Evolutionary conservation across 2,329 filamentous ascomycete genomes (phyloP), one percentile per base, ranked within the genome.

Genomic region (Podosphaera leucotricha): DNA sequence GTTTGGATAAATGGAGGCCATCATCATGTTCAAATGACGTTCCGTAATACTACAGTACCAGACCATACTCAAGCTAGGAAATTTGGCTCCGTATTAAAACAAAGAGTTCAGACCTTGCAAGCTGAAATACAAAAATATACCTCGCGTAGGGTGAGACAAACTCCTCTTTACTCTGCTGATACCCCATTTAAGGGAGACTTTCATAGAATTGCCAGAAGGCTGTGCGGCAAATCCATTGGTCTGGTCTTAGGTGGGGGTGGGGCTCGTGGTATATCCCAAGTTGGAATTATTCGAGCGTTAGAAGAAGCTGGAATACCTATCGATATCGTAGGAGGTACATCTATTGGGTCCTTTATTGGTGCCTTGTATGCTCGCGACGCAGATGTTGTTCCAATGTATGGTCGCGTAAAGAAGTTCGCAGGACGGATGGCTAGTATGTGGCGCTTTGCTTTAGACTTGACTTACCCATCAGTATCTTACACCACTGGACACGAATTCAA

Each of bases 401-500:
- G 90, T 0, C 73, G 92, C 39, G 85, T 85, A 13, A 98, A 98
- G 70, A 94, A 94, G 59, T 98, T 98, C 59, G 75, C 90, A 0
- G 86, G 90, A 3, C 80, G 92, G n/a, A 98, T 98, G 92, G 84
- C 83, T 38, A 95, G 87, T 61, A 83, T 95, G 63, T 98, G 90
- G 90, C 76, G 90, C n/a, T 94, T 98, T 59, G 86, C 86, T 1
- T 67, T 98, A 2, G 90, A 98, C 57, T 62, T 98, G 53, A 98
- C 90, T 0, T 98, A 98, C 59, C 90, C 90, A 0, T 90, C 87
- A 5, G 84, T 83, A 6, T 93, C 87, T 1, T 98, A 98, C 62
- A 98, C 92, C 0, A 98, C 90, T 0, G 90, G 90, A 0, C 90
- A 98, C 57, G 90, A 98, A 56, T 98, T 98, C 70, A 98, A 98